A percentile compares a stretch with the other conserved stretches of the same genome.
Conservation (phyloP, 225 moss, liverwort and hornwort species). For the Lunularia cruciata region DNA sequence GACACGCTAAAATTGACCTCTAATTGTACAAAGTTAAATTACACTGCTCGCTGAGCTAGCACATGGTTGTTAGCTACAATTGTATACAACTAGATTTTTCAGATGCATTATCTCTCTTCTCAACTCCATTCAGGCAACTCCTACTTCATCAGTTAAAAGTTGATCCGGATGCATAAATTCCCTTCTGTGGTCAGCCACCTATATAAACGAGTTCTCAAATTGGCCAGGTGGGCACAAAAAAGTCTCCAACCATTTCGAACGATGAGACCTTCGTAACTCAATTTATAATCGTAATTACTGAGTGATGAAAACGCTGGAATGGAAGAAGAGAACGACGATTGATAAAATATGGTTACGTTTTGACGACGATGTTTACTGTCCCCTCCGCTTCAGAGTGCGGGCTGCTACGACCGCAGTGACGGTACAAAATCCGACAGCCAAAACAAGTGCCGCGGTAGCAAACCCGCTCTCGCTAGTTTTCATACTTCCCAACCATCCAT, state of each 20-base stretch:
- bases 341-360: not conserved
- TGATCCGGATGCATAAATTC: slow-evolving; percentile 4
- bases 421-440: slow-evolving; percentile 34
- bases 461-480: slow-evolving; percentile 49
- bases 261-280: too few relatives aligned
- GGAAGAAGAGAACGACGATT: not conserved
- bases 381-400: slow-evolving; percentile 23
- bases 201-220: not conserved
- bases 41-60: slow-evolving; percentile 19
- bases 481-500: slow-evolving; percentile 47
- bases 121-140: not conserved
- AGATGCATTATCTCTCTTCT: slow-evolving; percentile 4
- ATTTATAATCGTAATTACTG: not conserved
- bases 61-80: not conserved
- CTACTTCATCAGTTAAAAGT: not conserved
- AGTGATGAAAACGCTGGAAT: not conserved
- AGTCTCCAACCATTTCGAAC: not conserved
- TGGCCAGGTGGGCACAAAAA: not conserved
- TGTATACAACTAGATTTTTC: slow-evolving; percentile 16
- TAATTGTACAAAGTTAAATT: slow-evolving; percentile 23
- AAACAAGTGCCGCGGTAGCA: slow-evolving; percentile 37
- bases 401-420: slow-evolving; percentile 34
- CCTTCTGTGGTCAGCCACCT: not conserved
- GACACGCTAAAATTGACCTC: slow-evolving; percentile 7
- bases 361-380: not conserved